Evolutionary conservation across 805 yeast genomes (phyloP).

Genomic region (Saccharomycopsis vini): DNA sequence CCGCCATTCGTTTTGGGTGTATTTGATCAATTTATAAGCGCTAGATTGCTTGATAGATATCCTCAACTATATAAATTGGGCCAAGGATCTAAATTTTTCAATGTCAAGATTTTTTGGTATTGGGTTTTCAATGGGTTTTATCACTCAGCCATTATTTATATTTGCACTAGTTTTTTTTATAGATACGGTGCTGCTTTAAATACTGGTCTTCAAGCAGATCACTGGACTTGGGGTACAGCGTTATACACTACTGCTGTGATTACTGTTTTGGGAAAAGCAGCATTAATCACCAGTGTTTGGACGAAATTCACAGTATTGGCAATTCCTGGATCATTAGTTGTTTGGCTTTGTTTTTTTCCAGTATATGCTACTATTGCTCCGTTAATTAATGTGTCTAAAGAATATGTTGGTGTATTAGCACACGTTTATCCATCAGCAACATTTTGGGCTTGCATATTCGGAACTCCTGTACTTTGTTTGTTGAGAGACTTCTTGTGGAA

Average conservation of each 20-base stretch:
- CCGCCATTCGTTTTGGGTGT: constrained; percentile 97
- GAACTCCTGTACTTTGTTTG: constrained; percentile 70
- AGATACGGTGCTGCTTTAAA: constrained; percentile 55
- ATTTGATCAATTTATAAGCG: constrained; percentile 91
- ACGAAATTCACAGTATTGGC: constrained; percentile 87
- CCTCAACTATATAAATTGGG: constrained; percentile 91
- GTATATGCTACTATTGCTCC: constrained; percentile 83
- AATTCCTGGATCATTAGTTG: constrained; percentile 82
- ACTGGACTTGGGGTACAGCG: constrained; percentile 94
- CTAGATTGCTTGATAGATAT: constrained; percentile 79
- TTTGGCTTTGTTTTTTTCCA: constrained; percentile 87
- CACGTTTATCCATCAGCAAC: constrained; percentile 63
- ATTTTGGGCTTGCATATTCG: constrained; percentile 61
- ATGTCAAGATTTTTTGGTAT: constrained; percentile 89
- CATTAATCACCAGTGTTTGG: constrained; percentile 86
- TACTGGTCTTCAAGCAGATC: constrained; percentile 67
- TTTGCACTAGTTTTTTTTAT: constrained; percentile 63
- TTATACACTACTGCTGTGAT: constrained; percentile 78
- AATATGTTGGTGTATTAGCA: constrained; percentile 70
- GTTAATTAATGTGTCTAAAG: constrained; percentile 66
- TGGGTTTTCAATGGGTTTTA: constrained; percentile 95
- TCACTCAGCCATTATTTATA: constrained; percentile 79
- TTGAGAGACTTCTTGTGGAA: constrained; percentile 90
- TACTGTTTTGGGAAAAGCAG: constrained; percentile 92
- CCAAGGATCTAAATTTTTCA: constrained; percentile 79